These are phyloP conservation scores for Aspergillus calidoustus DNA, from an alignment of 2,329 filamentous ascomycete species.

Conservation along the genomic window DNA sequence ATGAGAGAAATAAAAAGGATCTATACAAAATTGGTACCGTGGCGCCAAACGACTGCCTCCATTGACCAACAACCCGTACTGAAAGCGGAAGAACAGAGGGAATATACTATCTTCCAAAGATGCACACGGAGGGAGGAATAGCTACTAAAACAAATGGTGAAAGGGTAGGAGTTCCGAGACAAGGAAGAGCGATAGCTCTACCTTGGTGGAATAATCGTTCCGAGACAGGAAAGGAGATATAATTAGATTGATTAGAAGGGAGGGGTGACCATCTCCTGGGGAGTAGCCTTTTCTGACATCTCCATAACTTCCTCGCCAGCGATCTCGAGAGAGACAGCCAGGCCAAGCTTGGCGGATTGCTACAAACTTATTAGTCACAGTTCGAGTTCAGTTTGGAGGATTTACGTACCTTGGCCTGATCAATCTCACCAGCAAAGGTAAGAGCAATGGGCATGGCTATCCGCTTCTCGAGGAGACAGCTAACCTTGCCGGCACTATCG, in stretches of 20 bases:
- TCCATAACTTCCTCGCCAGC: constrained; percentile 84
- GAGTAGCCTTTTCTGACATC: constrained; percentile 67
- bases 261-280: constrained; percentile 51
- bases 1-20: constrained; percentile 33
- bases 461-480: constrained; percentile 91
- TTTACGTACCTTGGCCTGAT: constrained; percentile 84
- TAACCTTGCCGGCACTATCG: constrained; percentile 92
- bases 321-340: constrained; percentile 90
- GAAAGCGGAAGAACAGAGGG: constrained; percentile 36
- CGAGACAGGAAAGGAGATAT: neutral
- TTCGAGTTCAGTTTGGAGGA: constrained; percentile 20
- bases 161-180: constrained; percentile 35
- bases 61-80: constrained; percentile 40
- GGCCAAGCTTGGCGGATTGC: constrained; percentile 93
- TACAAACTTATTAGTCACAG: constrained; percentile 45
- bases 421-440: constrained; percentile 95
- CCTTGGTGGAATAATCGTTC: constrained; percentile 8
- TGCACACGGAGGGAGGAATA: constrained; percentile 42
- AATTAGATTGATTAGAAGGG: constrained; percentile 49
- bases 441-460: constrained; percentile 90
- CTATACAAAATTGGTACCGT: constrained; percentile 47
- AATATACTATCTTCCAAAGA: constrained; percentile 40
- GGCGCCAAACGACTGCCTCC: constrained; percentile 43
- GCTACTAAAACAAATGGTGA: constrained; percentile 50
- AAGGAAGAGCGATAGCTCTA: constrained; percentile 17